These are phyloP conservation scores for Suhomyces prunicola DNA, from an alignment of 805 yeast genomes.

Conservation along the genomic window DNA sequence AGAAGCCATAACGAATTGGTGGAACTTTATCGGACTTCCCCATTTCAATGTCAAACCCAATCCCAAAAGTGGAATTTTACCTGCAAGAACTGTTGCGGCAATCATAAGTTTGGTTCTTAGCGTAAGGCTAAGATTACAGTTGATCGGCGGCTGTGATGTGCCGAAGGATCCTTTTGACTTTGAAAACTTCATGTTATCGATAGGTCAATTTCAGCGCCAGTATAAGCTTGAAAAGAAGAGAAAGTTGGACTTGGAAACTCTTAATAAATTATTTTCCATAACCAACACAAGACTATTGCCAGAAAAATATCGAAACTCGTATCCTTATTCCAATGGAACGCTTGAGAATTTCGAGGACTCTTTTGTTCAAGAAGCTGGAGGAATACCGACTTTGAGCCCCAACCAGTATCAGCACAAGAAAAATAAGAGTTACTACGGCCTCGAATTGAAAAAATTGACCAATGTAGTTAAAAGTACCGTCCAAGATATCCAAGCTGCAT, in stretches of 20 bases:
- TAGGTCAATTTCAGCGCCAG: conserved; percentile 77
- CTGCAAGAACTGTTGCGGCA: conserved; percentile 72
- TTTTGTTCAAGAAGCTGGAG: background rate
- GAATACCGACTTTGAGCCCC: background rate
- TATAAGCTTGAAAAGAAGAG: conserved; percentile 49
- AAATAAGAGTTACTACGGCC: conserved; percentile 34
- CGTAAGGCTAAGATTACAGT: conserved; percentile 56
- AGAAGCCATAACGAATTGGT: conserved; percentile 72
- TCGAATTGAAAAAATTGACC: conserved; percentile 49
- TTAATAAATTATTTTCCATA: conserved; percentile 31
- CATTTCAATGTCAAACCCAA: conserved; percentile 41
- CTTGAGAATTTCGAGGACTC: background rate
- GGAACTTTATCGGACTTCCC: conserved; percentile 67
- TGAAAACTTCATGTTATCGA: conserved; percentile 60
- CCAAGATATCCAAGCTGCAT: conserved; percentile 46
- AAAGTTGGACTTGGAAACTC: conserved; percentile 56
- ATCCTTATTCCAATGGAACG: background rate
- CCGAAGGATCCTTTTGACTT: conserved; percentile 85
- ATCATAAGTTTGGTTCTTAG: conserved; percentile 74
- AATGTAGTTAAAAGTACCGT: conserved; percentile 71
- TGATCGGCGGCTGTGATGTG: conserved; percentile 42
- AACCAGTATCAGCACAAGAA: conserved; percentile 10
- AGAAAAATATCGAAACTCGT: conserved; percentile 14
- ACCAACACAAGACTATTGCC: conserved; percentile 33
- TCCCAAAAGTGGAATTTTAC: conserved; percentile 53